Evolutionary conservation across 495 filamentous ascomycete species (phyloP).

Genomic region (Bathelium albidoporum): DNA sequence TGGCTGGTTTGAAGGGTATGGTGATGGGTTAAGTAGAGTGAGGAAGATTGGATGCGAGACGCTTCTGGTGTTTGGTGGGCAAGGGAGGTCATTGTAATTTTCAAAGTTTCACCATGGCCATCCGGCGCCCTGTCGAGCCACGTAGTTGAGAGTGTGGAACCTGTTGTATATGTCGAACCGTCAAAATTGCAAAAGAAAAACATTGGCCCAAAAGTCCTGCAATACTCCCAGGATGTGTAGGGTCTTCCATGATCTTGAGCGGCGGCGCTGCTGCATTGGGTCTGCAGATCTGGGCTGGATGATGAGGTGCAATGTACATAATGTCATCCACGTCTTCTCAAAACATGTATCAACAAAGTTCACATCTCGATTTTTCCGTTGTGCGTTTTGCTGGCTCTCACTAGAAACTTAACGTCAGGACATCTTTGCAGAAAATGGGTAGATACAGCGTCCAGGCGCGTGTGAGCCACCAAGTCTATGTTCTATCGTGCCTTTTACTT

Average conservation of each 20-base stretch:
- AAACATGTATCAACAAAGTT: not conserved
- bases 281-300: not conserved
- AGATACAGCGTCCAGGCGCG: too few relatives aligned
- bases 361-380: too few relatives aligned
- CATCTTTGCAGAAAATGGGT: too few relatives aligned
- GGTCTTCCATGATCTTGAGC: not conserved
- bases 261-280: not conserved
- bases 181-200: not conserved
- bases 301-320: not conserved
- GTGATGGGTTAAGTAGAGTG: conserved; percentile 35
- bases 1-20: conserved; percentile 84
- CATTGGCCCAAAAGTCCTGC: not conserved
- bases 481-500: too few relatives aligned
- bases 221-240: not conserved
- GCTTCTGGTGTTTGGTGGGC: not conserved
- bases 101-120: not conserved
- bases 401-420: too few relatives aligned
- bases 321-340: not conserved
- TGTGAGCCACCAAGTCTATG: too few relatives aligned
- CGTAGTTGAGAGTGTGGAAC: not conserved
- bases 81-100: not conserved
- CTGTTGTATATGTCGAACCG: not conserved
- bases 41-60: not conserved
- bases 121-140: not conserved
- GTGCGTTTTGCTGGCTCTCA: too few relatives aligned